Percentiles rank a stretch among this genome's conserved stretches.
phyloP scores from a whole-genome alignment of 2,329 filamentous ascomycete genomes.

The Chaetomium globosum region DNA sequence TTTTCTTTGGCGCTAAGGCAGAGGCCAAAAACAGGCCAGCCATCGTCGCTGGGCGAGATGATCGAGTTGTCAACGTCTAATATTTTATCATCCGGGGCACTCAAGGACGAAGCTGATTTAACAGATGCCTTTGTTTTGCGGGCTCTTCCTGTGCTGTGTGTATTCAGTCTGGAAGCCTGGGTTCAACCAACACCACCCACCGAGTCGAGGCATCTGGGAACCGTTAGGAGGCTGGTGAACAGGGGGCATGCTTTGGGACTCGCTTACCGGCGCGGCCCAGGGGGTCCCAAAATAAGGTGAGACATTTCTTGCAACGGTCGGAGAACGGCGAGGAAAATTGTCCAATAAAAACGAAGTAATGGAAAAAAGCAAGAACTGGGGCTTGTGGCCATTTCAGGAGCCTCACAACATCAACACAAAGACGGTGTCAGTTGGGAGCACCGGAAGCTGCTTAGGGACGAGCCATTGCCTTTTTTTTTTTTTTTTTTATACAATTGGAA shows the following conservation, averaged over 20 bases:
- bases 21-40: neutral
- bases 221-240: neutral
- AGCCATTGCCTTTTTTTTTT: neutral
- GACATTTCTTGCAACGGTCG: constrained; percentile 33
- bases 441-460: neutral
- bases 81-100: neutral
- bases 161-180: neutral
- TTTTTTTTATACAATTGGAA: neutral
- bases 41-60: neutral
- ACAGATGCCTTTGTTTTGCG: neutral
- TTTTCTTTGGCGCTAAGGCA: constrained; percentile 11
- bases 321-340: constrained; percentile 21
- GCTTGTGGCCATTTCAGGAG: constrained; percentile 21
- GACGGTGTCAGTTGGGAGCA: neutral
- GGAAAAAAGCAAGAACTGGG: constrained; percentile 16
- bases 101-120: neutral
- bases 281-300: constrained; percentile 26
- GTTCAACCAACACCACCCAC: neutral
- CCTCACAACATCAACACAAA: constrained; percentile 12
- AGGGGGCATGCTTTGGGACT: constrained; percentile 1
- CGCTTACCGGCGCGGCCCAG: constrained; percentile 11
- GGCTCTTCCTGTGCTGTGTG: neutral
- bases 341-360: constrained; percentile 21
- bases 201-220: constrained; percentile 4
- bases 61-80: neutral